phyloP scores from a whole-genome alignment of 352 stramenopile species.

The Halophytophthora polymorphica region DNA sequence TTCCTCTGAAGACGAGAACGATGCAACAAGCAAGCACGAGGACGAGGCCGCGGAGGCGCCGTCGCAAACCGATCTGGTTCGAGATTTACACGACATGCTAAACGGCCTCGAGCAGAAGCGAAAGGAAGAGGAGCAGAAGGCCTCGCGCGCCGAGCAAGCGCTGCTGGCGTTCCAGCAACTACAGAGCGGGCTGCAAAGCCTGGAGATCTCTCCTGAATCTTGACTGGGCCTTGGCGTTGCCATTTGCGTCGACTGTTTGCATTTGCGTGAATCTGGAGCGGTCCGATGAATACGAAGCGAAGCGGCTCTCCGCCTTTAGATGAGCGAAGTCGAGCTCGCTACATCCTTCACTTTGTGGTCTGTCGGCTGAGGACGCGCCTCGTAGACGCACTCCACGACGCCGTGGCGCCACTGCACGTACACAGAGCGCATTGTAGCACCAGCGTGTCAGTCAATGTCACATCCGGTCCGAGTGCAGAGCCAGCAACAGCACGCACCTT shows the following conservation, averaged over 20 bases:
- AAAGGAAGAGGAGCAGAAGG: constrained; percentile 66
- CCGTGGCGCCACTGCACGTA: constrained; percentile 70
- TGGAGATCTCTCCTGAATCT: constrained; percentile 22
- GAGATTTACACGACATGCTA: constrained; percentile 63
- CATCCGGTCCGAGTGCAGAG: neutral
- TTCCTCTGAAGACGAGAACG: constrained; percentile 8
- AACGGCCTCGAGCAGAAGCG: constrained; percentile 50
- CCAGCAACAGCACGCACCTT: constrained; percentile 39
- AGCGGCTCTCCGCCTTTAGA: constrained; percentile 20
- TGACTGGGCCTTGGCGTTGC: constrained; percentile 8
- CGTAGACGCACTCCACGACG: constrained; percentile 83
- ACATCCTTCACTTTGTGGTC: constrained; percentile 76
- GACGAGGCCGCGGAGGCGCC: too few relatives aligned
- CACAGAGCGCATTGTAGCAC: constrained; percentile 12
- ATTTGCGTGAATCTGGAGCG: constrained; percentile 3
- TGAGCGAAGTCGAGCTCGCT: constrained; percentile 45
- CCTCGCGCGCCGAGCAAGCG: constrained; percentile 38
- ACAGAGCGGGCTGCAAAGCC: constrained; percentile 31
- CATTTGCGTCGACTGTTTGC: neutral
- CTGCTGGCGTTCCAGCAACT: constrained; percentile 51
- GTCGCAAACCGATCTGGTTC: constrained; percentile 31
- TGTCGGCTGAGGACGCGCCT: constrained; percentile 66
- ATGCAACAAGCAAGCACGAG: neutral
- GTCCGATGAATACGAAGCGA: neutral
- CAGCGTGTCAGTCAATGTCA: constrained; percentile 8